Percentiles rank a stretch among this genome's conserved stretches.
Evolutionary conservation across 2,329 filamentous ascomycete species (phyloP).

Genomic region (Hymenoscyphus fraxineus): DNA sequence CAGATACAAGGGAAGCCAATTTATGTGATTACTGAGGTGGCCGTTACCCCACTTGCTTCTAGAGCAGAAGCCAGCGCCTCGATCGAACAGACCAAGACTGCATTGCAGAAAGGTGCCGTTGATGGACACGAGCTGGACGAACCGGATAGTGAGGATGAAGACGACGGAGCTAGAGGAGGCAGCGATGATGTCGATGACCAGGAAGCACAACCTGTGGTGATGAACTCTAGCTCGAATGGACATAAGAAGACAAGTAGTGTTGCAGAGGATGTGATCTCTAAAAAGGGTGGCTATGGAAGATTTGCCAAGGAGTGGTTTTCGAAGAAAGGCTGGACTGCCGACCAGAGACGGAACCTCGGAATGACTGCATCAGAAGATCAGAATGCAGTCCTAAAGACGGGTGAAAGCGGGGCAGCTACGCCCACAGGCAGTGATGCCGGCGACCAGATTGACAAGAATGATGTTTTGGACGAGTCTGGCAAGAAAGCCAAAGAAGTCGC

Average conservation of each 20-base stretch:
- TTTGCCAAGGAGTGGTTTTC: constrained; percentile 94
- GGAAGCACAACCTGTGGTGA: constrained; percentile 13
- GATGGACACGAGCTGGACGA: constrained; percentile 31
- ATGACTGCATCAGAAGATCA: constrained; percentile 48
- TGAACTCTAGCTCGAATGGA: constrained; percentile 5
- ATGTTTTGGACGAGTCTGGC: constrained; percentile 9
- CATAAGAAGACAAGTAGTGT: constrained; percentile 54
- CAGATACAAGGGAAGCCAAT: constrained; percentile 77
- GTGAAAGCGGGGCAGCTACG: constrained; percentile 23
- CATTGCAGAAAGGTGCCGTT: constrained; percentile 37
- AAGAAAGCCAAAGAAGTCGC: constrained; percentile 20
- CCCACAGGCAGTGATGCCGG: background rate
- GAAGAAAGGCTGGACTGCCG: constrained; percentile 72
- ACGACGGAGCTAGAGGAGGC: constrained; percentile 30
- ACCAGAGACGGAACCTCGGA: constrained; percentile 66
- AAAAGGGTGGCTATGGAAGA: constrained; percentile 77
- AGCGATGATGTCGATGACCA: constrained; percentile 45
- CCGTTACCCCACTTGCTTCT: constrained; percentile 82
- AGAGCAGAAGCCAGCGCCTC: constrained; percentile 69
- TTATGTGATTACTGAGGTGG: constrained; percentile 84
- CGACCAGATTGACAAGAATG: constrained; percentile 3
- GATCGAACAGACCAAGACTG: constrained; percentile 58
- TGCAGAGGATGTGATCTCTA: constrained; percentile 82
- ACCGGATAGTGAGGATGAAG: constrained; percentile 46
- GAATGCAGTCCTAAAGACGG: constrained; percentile 29